Evolutionary conservation across 495 filamentous ascomycete species (phyloP).

Genomic region (Schizothecium vesticola): DNA sequence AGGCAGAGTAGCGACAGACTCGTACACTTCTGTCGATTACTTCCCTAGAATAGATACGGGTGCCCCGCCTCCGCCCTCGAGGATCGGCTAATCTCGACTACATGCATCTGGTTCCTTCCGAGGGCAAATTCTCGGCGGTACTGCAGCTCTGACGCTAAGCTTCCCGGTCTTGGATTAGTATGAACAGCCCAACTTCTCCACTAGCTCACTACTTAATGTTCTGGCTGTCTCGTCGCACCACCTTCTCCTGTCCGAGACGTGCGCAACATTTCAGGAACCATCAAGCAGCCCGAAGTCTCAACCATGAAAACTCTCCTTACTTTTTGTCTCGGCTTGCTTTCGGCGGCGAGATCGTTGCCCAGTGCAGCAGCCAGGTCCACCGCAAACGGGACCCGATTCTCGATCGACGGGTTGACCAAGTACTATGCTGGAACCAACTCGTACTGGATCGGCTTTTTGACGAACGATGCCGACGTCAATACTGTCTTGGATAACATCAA

Average conservation of each 20-base stretch:
- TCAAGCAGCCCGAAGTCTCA: background rate
- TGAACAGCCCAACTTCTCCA: too few species aligned
- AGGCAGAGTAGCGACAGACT: too few species aligned
- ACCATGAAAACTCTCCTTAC: constrained; percentile 19
- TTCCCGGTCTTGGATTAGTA: background rate
- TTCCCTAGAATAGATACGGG: too few species aligned
- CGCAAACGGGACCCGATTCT: constrained; percentile 39
- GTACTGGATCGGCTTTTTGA: constrained; percentile 71
- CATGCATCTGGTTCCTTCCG: background rate
- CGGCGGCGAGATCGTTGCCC: constrained; percentile 14
- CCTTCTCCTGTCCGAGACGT: background rate
- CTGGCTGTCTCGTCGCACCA: background rate
- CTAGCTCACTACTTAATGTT: constrained; percentile 2
- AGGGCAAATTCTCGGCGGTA: background rate
- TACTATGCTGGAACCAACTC: constrained; percentile 67
- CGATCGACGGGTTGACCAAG: constrained; percentile 55
- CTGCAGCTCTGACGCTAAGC: background rate
- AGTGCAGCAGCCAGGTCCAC: constrained; percentile 9
- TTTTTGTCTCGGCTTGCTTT: constrained; percentile 20
- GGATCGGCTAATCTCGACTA: constrained; percentile 16
- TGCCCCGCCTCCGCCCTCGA: constrained; percentile 16
- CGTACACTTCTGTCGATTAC: too few species aligned
- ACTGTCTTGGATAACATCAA: constrained; percentile 46
- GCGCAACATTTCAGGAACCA: background rate
- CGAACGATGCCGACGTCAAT: constrained; percentile 58